Evolutionary conservation across 2,329 filamentous ascomycete species (phyloP).

Genomic region (Grosmannia serpens): DNA sequence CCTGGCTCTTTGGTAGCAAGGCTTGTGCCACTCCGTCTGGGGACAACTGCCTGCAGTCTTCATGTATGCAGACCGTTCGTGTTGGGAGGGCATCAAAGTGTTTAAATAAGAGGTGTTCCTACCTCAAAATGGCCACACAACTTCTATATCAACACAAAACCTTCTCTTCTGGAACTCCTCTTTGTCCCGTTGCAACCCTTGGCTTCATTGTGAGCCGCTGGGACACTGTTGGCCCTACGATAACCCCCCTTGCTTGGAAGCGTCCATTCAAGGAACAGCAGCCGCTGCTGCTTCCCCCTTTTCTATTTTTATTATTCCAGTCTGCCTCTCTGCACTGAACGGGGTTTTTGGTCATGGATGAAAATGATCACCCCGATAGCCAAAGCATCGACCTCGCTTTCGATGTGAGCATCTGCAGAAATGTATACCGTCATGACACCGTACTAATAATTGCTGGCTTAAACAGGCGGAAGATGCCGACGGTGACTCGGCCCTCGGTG

Average conservation of each 20-base stretch:
- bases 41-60: too few species aligned
- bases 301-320: too few species aligned
- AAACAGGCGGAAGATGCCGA: neutral
- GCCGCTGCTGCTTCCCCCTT: conserved; percentile 10
- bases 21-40: neutral
- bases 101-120: neutral
- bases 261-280: conserved; percentile 10
- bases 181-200: neutral
- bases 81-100: too few species aligned
- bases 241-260: conserved; percentile 10
- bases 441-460: neutral
- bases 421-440: neutral
- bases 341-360: neutral
- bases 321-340: neutral
- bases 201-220: neutral
- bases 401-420: neutral
- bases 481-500: conserved; percentile 18
- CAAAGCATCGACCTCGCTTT: neutral
- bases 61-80: too few species aligned
- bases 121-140: neutral
- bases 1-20: neutral
- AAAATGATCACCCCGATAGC: neutral
- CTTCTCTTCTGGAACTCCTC: neutral
- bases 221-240: neutral
- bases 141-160: neutral